Evolutionary conservation across 306 rosid genomes (phyloP).

Genomic region (Abrus pulchellus): DNA sequence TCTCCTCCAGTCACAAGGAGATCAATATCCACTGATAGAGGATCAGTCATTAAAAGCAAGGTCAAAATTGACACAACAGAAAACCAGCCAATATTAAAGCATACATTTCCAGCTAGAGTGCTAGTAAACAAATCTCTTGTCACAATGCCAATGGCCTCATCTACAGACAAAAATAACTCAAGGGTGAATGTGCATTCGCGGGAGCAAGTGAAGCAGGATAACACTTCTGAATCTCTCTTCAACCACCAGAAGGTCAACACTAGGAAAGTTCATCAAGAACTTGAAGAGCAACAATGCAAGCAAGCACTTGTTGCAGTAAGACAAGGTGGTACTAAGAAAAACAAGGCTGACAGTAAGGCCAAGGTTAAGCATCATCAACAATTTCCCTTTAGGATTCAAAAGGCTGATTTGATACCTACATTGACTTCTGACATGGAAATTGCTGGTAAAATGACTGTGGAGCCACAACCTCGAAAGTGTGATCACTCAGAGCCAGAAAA

Average conservation of each 20-base stretch:
- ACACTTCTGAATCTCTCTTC: slow-evolving; percentile 56
- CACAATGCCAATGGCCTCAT: slow-evolving; percentile 47
- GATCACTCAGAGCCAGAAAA: slow-evolving; percentile 80
- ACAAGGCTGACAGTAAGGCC: slow-evolving; percentile 64
- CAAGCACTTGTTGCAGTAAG: slow-evolving; percentile 64
- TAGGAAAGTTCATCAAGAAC: slow-evolving; percentile 68
- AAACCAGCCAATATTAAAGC: slow-evolving; percentile 66
- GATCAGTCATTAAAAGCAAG: slow-evolving; percentile 71
- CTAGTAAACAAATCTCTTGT: slow-evolving; percentile 68
- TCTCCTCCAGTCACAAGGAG: slow-evolving; percentile 89
- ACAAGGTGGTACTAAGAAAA: slow-evolving; percentile 75
- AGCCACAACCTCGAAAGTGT: slow-evolving; percentile 59
- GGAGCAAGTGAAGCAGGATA: slow-evolving; percentile 61
- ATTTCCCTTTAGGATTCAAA: slow-evolving; percentile 63
- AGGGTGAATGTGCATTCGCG: slow-evolving; percentile 56
- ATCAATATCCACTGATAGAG: slow-evolving; percentile 94
- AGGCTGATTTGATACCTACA: slow-evolving; percentile 60
- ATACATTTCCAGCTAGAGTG: slow-evolving; percentile 70
- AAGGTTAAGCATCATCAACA: slow-evolving; percentile 77
- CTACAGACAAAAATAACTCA: slow-evolving; percentile 53
- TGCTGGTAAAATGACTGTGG: slow-evolving; percentile 56
- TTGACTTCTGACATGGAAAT: slow-evolving; percentile 55
- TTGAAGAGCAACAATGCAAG: slow-evolving; percentile 77
- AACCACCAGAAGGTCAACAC: slow-evolving; percentile 63
- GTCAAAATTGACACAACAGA: slow-evolving; percentile 63